Evolutionary conservation across 371 early-diverging fungal genomes (phyloP), one percentile per base, ranked within the genome.

Genomic region (Actinomortierella wolfii): DNA sequence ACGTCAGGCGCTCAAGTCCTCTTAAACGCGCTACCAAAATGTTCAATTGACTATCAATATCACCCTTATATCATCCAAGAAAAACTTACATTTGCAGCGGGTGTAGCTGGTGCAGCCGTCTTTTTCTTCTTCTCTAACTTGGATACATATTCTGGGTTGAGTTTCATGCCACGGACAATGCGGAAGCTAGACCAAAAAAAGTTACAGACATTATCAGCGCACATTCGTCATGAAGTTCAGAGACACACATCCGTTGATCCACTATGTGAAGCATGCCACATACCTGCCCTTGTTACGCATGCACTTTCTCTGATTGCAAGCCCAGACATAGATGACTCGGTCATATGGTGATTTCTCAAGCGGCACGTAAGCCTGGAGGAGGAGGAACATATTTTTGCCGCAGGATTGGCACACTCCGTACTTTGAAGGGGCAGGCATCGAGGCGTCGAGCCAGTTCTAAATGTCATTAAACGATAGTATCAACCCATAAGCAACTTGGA

Each of bases 311-410:
- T 81, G 81, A 54, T 89, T 91, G 76, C 93, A 93, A 0, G 80
- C 90, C 89, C 90, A 92, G 7, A 92, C 82, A 67, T 93, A 93
- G 9, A 93, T 63, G 0, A 86, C 86, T 46, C 93, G 80, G 46
- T 92, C 91, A 68, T 83, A 90, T n/a, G 85, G 70, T 14, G 92
- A 91, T 21, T 81, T 81, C 5, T 85, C 81, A 9, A 93, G 67
- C 2, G 93, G 93, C 17, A 82, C 93, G 67, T 90, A 91, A 8
- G 85, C 81, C 70, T 93, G 93, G 13, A 87, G 79, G 7, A 93
- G 67, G 28, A 92, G 67, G 50, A 81, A 82, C 88, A 92, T 87
- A 8, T 64, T 61, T 14, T 76, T 55, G 4, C 65, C 69, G 65
- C 93, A 93, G 23, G 65, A 66, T 15, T 53, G 42, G 45, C 71